A percentile compares a stretch with the other conserved stretches of the same genome.
These are phyloP conservation scores for Teunomyces gatunensis DNA, from an alignment of 805 yeast species.

Conservation along the genomic window DNA sequence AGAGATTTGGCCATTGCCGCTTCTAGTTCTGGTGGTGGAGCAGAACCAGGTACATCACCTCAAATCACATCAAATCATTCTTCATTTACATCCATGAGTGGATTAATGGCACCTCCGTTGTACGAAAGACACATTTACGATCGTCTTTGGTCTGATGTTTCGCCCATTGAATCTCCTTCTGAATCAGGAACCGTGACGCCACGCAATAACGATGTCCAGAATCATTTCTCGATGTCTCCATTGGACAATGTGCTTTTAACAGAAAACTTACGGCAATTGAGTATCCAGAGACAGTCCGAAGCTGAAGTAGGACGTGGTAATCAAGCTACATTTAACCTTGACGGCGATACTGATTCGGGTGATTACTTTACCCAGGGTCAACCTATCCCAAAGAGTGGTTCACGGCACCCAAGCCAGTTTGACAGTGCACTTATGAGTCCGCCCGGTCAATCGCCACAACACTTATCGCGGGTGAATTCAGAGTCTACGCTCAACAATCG, in stretches of 20 bases:
- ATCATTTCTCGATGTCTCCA: slow-evolving; percentile 35
- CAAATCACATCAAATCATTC: slow-evolving; percentile 20
- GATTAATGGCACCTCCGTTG: slow-evolving; percentile 77
- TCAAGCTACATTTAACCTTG: slow-evolving; percentile 35
- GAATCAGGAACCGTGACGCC: slow-evolving; percentile 44
- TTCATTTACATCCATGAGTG: slow-evolving; percentile 33
- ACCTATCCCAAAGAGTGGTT: slow-evolving; percentile 4
- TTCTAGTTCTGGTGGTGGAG: not conserved
- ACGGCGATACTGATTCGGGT: slow-evolving; percentile 20
- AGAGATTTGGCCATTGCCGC: slow-evolving; percentile 16
- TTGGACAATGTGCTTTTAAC: slow-evolving; percentile 42
- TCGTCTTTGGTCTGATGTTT: slow-evolving; percentile 66
- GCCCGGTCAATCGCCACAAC: slow-evolving; percentile 29
- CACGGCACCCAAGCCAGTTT: slow-evolving; percentile 1
- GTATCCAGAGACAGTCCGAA: slow-evolving; percentile 47
- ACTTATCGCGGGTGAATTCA: slow-evolving; percentile 60
- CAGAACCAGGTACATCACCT: not conserved
- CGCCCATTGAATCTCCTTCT: slow-evolving; percentile 48
- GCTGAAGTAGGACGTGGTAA: slow-evolving; percentile 25
- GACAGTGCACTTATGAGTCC: slow-evolving; percentile 39
- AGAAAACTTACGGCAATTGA: slow-evolving; percentile 52
- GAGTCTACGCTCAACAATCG: slow-evolving; percentile 44
- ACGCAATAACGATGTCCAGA: slow-evolving; percentile 17
- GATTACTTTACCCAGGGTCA: slow-evolving; percentile 35
- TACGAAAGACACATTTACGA: slow-evolving; percentile 83